Conservation (phyloP, 441 rosid genomes). For the Raphanus hybrid region DNA sequence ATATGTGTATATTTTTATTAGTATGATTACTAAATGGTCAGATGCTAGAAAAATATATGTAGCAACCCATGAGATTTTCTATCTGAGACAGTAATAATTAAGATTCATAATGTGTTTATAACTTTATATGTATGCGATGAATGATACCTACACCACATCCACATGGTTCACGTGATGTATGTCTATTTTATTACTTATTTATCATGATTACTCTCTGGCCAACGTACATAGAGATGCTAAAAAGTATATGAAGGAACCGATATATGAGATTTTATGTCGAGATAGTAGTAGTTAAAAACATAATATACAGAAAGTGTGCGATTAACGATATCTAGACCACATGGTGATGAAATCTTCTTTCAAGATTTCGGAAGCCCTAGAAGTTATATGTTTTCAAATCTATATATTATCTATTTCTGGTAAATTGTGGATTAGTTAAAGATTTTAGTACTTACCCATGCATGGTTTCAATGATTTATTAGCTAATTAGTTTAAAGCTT, state of each 20-base stretch:
- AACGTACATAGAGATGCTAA: background rate
- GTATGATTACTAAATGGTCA: background rate
- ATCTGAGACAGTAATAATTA: background rate
- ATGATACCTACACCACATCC: background rate
- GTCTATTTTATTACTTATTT: background rate
- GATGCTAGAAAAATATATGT: background rate
- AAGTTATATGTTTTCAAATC: background rate
- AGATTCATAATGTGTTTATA: background rate
- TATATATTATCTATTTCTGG: background rate
- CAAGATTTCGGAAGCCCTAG: background rate
- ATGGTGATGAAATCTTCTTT: background rate
- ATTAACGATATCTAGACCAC: background rate
- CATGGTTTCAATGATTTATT: background rate
- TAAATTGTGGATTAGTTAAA: background rate
- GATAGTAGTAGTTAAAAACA: background rate
- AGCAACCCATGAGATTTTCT: background rate
- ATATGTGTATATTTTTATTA: background rate
- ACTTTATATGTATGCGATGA: background rate
- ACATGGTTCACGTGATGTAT: background rate
- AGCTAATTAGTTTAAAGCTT: background rate
- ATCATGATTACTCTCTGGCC: background rate
- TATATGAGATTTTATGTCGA: background rate
- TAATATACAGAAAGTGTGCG: background rate
- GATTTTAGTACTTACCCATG: background rate
- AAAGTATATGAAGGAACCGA: background rate